Evolutionary conservation across 306 rosid species (phyloP).

Genomic region (Vigna reflexopilosa): DNA sequence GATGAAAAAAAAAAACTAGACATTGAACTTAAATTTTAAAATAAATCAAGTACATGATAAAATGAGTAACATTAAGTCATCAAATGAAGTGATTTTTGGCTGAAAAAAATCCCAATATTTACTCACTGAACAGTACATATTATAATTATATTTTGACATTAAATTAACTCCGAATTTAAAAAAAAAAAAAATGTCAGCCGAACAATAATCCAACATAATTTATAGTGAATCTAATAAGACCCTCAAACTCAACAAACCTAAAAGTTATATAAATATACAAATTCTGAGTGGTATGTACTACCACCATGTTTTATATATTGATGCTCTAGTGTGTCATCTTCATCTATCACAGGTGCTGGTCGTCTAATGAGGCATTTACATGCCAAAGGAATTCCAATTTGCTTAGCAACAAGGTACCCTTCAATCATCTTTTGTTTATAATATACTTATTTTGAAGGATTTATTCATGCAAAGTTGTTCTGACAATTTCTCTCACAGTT

Average conservation of each 20-base stretch:
- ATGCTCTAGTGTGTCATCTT: background rate
- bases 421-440: background rate
- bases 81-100: too few species aligned
- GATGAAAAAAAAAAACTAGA: too few species aligned
- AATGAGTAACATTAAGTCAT: too few species aligned
- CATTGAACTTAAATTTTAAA: too few species aligned
- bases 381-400: background rate
- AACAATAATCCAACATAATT: too few species aligned
- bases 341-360: background rate
- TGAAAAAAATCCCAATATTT: too few species aligned
- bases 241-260: background rate
- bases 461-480: slow-evolving; percentile 27
- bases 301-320: background rate
- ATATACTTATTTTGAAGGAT: background rate
- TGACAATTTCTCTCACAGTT: slow-evolving; percentile 52
- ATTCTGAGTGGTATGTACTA: background rate
- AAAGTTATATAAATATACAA: background rate
- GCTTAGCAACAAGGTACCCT: background rate
- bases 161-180: too few species aligned
- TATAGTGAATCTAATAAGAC: too few species aligned
- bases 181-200: too few species aligned
- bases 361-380: background rate
- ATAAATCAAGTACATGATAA: too few species aligned
- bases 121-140: too few species aligned
- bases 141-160: too few species aligned